phyloP scores from a whole-genome alignment of 345 rosid species.

The Salix dunnii region DNA sequence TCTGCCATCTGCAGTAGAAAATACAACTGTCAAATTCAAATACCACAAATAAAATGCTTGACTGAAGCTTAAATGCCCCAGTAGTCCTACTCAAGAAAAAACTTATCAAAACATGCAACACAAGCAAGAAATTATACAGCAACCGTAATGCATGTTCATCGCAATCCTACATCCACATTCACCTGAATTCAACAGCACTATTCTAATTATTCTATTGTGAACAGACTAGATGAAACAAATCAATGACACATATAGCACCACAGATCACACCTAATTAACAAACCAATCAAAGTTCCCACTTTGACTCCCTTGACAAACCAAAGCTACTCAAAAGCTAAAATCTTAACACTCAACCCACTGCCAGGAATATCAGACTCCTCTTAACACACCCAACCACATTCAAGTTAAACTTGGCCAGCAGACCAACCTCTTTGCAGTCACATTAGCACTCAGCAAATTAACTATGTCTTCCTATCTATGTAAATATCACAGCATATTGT shows the following conservation, averaged over 20 bases:
- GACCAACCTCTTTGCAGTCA: not conserved
- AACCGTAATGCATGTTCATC: not conserved
- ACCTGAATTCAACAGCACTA: not conserved
- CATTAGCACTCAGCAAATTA: too few species aligned
- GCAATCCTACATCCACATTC: not conserved
- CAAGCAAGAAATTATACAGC: not conserved
- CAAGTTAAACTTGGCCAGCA: not conserved
- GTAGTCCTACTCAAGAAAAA: not conserved
- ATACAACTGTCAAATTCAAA: not conserved
- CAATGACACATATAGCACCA: not conserved
- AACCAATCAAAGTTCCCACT: not conserved
- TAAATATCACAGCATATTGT: not conserved
- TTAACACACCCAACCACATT: not conserved
- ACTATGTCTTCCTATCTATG: not conserved
- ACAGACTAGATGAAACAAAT: not conserved
- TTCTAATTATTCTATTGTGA: not conserved
- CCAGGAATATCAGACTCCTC: not conserved
- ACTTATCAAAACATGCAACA: not conserved
- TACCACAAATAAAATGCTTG: not conserved
- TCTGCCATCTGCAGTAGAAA: slow-evolving; percentile 67
- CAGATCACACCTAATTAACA: not conserved
- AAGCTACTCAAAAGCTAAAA: not conserved
- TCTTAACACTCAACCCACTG: not conserved
- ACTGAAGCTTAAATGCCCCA: not conserved
- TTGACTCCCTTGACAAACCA: not conserved